Base-by-base conservation (phyloP, 257 asterid species). In the Solanum chilense region DNA sequence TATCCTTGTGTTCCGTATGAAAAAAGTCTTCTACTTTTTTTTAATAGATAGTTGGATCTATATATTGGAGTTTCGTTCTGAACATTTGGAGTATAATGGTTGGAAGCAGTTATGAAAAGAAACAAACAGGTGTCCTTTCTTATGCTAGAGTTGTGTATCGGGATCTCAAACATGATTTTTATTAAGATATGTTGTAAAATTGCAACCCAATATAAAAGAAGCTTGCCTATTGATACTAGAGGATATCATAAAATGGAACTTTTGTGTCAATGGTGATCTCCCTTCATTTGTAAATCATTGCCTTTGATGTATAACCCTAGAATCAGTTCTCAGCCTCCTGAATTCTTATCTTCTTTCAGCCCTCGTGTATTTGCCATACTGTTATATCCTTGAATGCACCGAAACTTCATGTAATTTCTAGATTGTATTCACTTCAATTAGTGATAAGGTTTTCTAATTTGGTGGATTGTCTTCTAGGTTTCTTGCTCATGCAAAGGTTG, bases 401-500 rank as follows among this genome's bases (percentile, higher is more conserved):
- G 85, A 81, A 81, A 81, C 85, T 81, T 29, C 29, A 49, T 49
- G 45, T 49, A 27, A 21, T 45, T 80, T 80, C 68, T 47, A 47
- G 68, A 27, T 81, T 12, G 29, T 49, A 49, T 29, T 47, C 44
- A 81, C 29, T 81, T 81, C 69, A 81, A 81, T 49, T 49, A 49
- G 10, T 47, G 16, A 27, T 47, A 20, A 27, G 45, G 35, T 81
- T 49, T 81, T 52, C 29, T 64, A 52, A 29, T 70, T 76, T 33
- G 69, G 69, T 81, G 44, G 81, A 87, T 89, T 44, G 27, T 90
- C 86, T 85, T 91, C 66, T 93, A 97, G 99, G 96, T 97, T 97
- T 86, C 98, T 96, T 88, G 99, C 99, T 89, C 99, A 93, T 91
- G 99, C 98, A 82, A 97, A 93, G 91, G 98, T 95, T 92, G 98